Base-by-base conservation (phyloP, 768 basidiomycete species). In the Agrocybe pediades region DNA sequence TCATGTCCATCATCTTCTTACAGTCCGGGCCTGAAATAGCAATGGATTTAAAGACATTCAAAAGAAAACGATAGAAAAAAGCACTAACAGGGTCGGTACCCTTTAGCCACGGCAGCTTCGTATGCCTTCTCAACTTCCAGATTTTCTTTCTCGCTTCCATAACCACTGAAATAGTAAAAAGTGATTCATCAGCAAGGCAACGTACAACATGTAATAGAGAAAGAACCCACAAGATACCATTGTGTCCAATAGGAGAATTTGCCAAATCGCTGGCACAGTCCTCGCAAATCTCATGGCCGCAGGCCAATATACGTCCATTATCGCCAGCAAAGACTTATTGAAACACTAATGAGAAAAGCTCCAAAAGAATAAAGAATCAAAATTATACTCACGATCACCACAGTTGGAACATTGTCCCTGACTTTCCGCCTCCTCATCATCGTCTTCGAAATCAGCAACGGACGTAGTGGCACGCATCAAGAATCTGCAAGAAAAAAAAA, bases 271-370 rank as follows among this genome's bases (percentile, higher is more conserved):
- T 67, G n/a, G 81, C 62, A 57, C 86, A 87, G 44, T 86, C 79
- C 24, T 72, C 74, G 60, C 90, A 91, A 30, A 88, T 77, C 51
- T 84, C 81, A 59, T 91, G 88, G 0, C 80, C 75, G 60, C 91
- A 92, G 0, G 69, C 64, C 9, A 90, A 75, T n/a, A 92, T 68
- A 6, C 82, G 75, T 1, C 86, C 85, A 53, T 74, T 82, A 45
- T 78, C 71, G 15, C 71, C 71, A 25, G 73, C 68, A 50, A 80
- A 77, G 52, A 80, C 81, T 81, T 56, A n/a, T n/a, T 8, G 17
- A 53, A 29, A 26, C 15, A 26, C 19, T 24, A 26, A 24, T 7
- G 5, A 36, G 33, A 42, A 30, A 15, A 17, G 16, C 15, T 13
- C 15, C 11, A n/a, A 29, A 26, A 21, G 27, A 26, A 2, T 9